phyloP scores from a whole-genome alignment of 208 protist genomes.

The Trypanosoma lewisi region DNA sequence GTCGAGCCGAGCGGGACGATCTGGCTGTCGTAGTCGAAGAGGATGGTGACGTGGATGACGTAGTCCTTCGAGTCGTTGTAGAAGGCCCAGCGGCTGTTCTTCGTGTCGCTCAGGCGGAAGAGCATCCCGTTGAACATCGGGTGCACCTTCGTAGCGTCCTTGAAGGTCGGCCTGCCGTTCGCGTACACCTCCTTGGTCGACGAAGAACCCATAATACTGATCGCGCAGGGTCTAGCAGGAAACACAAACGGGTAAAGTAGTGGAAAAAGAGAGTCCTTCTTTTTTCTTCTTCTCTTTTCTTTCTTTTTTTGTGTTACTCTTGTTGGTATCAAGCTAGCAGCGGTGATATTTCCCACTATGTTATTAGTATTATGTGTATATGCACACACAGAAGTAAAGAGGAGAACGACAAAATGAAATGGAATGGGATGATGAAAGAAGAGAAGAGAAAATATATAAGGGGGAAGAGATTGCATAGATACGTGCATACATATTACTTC shows the following conservation, averaged over 20 bases:
- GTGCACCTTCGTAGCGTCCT: constrained; percentile 33
- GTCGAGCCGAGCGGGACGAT: constrained; percentile 70
- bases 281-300: too few relatives aligned
- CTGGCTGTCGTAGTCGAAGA: constrained; percentile 83
- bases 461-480: neutral
- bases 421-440: constrained; percentile 8
- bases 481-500: too few relatives aligned
- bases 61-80: constrained; percentile 78
- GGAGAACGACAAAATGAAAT: constrained; percentile 17
- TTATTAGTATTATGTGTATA: too few relatives aligned
- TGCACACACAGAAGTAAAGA: too few relatives aligned
- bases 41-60: constrained; percentile 73
- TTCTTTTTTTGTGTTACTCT: too few relatives aligned
- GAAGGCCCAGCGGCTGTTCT: constrained; percentile 61
- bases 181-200: constrained; percentile 14
- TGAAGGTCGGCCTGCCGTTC: constrained; percentile 63
- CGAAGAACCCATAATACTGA: constrained; percentile 4
- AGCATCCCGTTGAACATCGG: constrained; percentile 79
- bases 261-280: too few relatives aligned
- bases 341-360: too few relatives aligned
- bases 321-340: too few relatives aligned
- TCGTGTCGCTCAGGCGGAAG: constrained; percentile 62
- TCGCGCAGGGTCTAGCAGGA: too few relatives aligned
- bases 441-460: constrained; percentile 7
- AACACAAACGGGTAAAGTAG: too few relatives aligned